Base-by-base conservation (phyloP, 2,329 filamentous ascomycete species). In the Ophiocordyceps unilateralis region DNA sequence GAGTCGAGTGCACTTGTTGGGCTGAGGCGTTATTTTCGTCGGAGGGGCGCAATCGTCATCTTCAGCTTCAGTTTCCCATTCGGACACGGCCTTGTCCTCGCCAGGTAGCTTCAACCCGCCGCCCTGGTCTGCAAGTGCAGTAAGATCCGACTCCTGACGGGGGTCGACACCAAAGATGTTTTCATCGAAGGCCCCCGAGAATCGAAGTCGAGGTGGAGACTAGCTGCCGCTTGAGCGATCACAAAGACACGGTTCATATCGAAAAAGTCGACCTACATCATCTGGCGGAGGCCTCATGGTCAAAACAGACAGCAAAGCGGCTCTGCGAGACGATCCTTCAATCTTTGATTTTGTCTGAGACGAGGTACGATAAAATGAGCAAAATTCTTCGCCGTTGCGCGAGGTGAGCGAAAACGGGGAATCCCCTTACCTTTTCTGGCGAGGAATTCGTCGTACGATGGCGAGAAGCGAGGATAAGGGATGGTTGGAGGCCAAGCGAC, bases 31-130 rank as follows among this genome's bases (percentile, higher is more conserved):
- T 6, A 39, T 26, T 17, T 28, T 21, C 36, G 28, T 28, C 19
- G 44, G 12, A 17, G 17, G 15, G 23, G 49, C 41, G 21, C 44
- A 46, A 20, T 54, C 54, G 11, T 58, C 55, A 9, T 56, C 53
- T 20, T 44, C 46, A 21, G 49, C 52, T 14, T 57, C 46, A 0
- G 55, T 58, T 41, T 59, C 57, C 56, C 55, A 58, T 20, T 57
- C 54, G 2, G 57, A 58, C 40, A 42, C 41, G 5, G 47, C 45
- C 30, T 48, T 48, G 17, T 56, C 52, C 19, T 46, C 46, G 10
- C 19, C 10, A 22, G 17, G 32, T 15, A 17, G 32, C 32, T 34
- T 34, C 15, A 34, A 7, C 15, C 32, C 15, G 32, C n/a, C 6
- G 17, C 32, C n/a, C 7, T 17, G 15, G 10, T 34, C 32, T 17